These are phyloP conservation scores for Amanita thiersii DNA, from an alignment of 768 basidiomycete genomes.

Conservation along the genomic window DNA sequence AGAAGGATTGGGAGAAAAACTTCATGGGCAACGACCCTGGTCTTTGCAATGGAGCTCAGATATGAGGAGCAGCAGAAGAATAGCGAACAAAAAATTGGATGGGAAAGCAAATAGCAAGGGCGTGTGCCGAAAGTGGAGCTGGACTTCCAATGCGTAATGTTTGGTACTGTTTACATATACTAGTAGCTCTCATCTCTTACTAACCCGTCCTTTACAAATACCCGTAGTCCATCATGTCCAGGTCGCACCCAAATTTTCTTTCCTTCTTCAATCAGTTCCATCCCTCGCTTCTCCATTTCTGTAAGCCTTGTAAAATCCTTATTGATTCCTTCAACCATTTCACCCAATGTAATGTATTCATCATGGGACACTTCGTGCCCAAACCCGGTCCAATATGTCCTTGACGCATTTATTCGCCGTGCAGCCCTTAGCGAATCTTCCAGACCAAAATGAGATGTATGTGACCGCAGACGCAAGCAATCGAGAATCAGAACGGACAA, in stretches of 20 bases:
- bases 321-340: slow-evolving; percentile 33
- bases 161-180: slow-evolving; percentile 8
- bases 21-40: slow-evolving; percentile 38
- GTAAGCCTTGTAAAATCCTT: slow-evolving; percentile 20
- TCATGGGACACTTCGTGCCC: slow-evolving; percentile 73
- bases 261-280: slow-evolving; percentile 41
- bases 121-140: no score
- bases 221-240: slow-evolving; percentile 65
- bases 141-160: neutral
- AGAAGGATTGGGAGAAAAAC: slow-evolving; percentile 47
- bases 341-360: slow-evolving; percentile 61
- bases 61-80: neutral
- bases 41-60: slow-evolving; percentile 6
- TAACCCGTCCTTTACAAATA: slow-evolving; percentile 34
- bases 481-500: slow-evolving; percentile 67
- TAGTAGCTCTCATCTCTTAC: slow-evolving; percentile 49
- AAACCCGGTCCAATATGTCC: slow-evolving; percentile 72
- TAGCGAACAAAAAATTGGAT: no score
- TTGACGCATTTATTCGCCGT: slow-evolving; percentile 44
- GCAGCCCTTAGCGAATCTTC: slow-evolving; percentile 49
- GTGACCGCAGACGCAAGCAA: slow-evolving; percentile 55
- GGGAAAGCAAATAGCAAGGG: no score
- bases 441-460: slow-evolving; percentile 80
- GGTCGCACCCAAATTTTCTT: slow-evolving; percentile 55
- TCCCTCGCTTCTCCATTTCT: slow-evolving; percentile 29